A percentile compares a stretch with the other conserved stretches of the same genome.
Evolutionary conservation across 73 alveolate genomes (phyloP).

Genomic region (Tetrahymena malaccensis): DNA sequence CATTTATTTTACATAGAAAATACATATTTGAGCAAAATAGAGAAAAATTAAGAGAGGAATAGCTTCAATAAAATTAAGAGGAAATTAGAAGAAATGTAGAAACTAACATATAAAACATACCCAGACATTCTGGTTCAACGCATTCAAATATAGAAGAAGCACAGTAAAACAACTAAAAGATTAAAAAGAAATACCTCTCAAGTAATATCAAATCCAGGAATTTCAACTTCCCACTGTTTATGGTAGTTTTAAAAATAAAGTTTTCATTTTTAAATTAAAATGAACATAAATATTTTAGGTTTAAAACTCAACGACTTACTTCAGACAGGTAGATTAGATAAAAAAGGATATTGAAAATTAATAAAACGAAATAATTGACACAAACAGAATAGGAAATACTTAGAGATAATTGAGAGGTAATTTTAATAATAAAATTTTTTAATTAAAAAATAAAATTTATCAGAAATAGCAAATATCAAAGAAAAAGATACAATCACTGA

Average conservation of each 20-base stretch:
- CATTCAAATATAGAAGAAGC: background rate
- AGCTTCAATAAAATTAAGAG: background rate
- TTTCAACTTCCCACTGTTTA: background rate
- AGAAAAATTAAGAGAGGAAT: background rate
- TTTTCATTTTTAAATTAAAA: background rate
- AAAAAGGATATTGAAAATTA: background rate
- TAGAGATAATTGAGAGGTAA: background rate
- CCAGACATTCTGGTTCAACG: background rate
- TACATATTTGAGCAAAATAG: background rate
- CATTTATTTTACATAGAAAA: background rate
- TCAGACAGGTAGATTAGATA: background rate
- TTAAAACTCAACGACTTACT: background rate
- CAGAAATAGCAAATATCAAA: background rate
- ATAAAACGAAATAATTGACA: background rate
- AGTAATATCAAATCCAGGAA: background rate
- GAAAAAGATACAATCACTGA: background rate
- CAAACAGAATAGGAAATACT: background rate
- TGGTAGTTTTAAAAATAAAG: background rate
- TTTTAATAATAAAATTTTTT: background rate
- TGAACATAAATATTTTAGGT: background rate
- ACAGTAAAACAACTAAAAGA: background rate
- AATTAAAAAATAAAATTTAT: background rate
- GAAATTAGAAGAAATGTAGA: background rate
- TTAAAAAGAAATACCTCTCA: background rate
- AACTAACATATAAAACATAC: background rate